Conservation (phyloP, 208 protist genomes). For the Acanthamoeba divionensis region DNA sequence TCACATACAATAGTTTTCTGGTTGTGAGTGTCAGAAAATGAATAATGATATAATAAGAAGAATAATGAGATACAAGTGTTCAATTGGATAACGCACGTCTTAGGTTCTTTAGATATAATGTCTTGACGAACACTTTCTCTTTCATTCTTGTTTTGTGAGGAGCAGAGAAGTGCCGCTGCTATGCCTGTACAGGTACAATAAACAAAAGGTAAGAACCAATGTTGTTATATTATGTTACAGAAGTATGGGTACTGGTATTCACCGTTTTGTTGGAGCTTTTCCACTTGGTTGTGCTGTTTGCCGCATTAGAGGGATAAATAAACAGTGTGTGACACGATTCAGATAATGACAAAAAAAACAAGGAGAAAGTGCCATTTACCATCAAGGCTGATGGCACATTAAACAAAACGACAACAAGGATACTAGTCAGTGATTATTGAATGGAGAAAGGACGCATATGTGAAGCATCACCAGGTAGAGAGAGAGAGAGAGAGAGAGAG, state of each 20-base stretch:
- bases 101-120: background rate
- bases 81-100: background rate
- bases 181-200: background rate
- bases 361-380: slow-evolving; percentile 2
- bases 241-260: background rate
- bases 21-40: background rate
- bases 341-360: background rate
- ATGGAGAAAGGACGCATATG: background rate
- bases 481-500: background rate
- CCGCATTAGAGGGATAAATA: background rate
- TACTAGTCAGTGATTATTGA: background rate
- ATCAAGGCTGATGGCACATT: too few species aligned
- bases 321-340: background rate
- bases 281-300: slow-evolving; percentile 15
- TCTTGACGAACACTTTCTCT: background rate
- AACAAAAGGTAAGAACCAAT: background rate
- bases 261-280: slow-evolving; percentile 23
- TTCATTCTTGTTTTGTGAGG: background rate
- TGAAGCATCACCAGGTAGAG: background rate
- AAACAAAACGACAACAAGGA: too few species aligned
- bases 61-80: background rate
- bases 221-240: background rate
- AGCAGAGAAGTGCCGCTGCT: background rate
- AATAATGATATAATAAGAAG: background rate
- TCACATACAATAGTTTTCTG: slow-evolving; percentile 72